phyloP scores from a whole-genome alignment of 169 alveolate species.

The Cryptosporidium xiaoi region DNA sequence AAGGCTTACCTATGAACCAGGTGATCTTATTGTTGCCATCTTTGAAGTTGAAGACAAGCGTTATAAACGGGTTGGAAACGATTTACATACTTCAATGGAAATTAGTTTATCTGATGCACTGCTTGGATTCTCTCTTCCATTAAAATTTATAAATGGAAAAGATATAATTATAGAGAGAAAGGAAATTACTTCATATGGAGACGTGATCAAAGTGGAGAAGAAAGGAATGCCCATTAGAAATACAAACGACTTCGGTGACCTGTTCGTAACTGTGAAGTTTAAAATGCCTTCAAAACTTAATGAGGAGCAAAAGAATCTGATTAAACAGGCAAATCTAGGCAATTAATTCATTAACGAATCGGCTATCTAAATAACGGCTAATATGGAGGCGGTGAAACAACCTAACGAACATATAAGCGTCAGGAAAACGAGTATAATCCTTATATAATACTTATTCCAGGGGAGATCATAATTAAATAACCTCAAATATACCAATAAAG shows the following conservation, averaged over 20 bases:
- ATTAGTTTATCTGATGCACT: conserved; percentile 84
- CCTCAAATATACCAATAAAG: conserved; percentile 51
- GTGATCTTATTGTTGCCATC: conserved; percentile 82
- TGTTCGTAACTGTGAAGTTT: conserved; percentile 81
- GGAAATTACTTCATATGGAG: conserved; percentile 84
- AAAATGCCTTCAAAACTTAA: conserved; percentile 81
- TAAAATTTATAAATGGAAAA: conserved; percentile 82
- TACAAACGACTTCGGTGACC: conserved; percentile 81
- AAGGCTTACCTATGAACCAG: conserved; percentile 83
- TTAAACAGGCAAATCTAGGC: conserved; percentile 78
- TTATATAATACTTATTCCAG: conserved; percentile 30
- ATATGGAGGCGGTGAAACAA: conserved; percentile 66
- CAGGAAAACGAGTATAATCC: conserved; percentile 7
- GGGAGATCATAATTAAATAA: conserved; percentile 12
- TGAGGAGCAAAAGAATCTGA: conserved; percentile 77
- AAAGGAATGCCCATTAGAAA: conserved; percentile 85
- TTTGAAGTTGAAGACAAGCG: conserved; percentile 78
- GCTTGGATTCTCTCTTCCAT: conserved; percentile 81
- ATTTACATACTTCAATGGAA: conserved; percentile 81
- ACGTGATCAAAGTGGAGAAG: conserved; percentile 79
- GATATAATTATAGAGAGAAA: conserved; percentile 79
- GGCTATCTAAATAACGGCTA: conserved; percentile 27
- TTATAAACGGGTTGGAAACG: conserved; percentile 84
- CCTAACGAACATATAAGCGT: conserved; percentile 59
- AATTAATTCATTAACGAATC: conserved; percentile 21